Base-by-base conservation (phyloP, 768 basidiomycete genomes). In the Hysterangium stoloniferum region DNA sequence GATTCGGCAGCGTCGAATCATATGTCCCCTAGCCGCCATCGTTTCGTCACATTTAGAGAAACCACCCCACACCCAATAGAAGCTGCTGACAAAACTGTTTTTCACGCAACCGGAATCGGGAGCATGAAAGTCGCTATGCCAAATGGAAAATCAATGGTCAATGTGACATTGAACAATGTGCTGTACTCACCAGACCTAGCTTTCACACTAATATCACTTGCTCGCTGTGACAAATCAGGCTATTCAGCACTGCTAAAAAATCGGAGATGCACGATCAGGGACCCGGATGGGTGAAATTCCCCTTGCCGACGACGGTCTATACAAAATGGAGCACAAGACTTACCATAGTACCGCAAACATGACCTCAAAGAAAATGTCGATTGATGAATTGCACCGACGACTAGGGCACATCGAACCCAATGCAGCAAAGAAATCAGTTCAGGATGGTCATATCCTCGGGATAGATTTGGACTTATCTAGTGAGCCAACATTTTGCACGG, bases 1-100 rank as follows among this genome's bases (percentile, higher is more conserved):
- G 66, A 71, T 58, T 67, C 66, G 11, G 70, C 70, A 1, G 65
- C 68, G 22, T 59, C 62, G 0, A 59, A 56, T 24, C 70, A 71
- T 45, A 66, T 71, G 64, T 64, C 66, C 1, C 68, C 64, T 0
- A 64, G 60, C 51, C 53, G 61, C 2, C 43, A 67, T 32, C 47
- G 51, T 6, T 65, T 71, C 54, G 56, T 64, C 45, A 64, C 60
- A 27, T 68, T 59, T 40, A 38, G 37, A 3, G 17, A 44, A 32
- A 49, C 5, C 65, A 59, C 24, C 62, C 62, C 62, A 1, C 49
- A 58, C 13, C 36, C 59, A 11, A 68, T 68, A 52, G 62, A 56
- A 17, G 59, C 62, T 0, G 53, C 59, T 11, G 51, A 68, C 44
- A 62, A 63, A 6, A 56, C 45, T 0, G 48, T 48, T 1, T 64